These are phyloP conservation scores for Pterula multifida DNA, from an alignment of 1,284 basidiomycete species.

Conservation along the genomic window DNA sequence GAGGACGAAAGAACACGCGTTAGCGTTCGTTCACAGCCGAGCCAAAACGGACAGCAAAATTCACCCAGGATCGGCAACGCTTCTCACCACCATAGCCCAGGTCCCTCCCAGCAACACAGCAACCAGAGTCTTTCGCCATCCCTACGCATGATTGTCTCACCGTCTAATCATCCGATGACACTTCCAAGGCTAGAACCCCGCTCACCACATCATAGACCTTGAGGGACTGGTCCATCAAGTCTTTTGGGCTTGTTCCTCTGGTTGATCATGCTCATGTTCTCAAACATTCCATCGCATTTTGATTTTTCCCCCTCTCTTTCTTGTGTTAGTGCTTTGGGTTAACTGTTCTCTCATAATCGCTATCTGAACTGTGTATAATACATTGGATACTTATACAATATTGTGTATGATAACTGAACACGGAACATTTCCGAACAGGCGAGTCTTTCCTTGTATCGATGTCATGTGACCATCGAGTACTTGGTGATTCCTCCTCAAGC, in stretches of 20 bases:
- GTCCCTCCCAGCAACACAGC: constrained; percentile 3
- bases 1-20: background rate
- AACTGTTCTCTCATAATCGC: background rate
- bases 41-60: constrained; percentile 16
- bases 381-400: too few species aligned
- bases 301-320: background rate
- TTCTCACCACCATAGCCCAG: constrained; percentile 1
- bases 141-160: constrained; percentile 6
- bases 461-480: too few species aligned
- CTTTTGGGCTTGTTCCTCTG: background rate
- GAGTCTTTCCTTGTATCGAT: too few species aligned
- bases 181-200: background rate
- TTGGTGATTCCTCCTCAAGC: too few species aligned
- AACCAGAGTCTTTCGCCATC: constrained; percentile 6
- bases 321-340: background rate
- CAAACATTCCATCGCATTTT: background rate
- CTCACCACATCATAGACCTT: background rate
- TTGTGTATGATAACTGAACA: background rate
- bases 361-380: background rate
- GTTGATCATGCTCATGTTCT: background rate
- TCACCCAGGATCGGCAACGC: constrained; percentile 7
- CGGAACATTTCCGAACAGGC: too few species aligned
- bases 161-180: background rate
- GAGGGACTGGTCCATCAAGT: background rate
- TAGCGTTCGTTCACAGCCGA: background rate